These are phyloP conservation scores for Exophiala phaeomuriformis DNA, from an alignment of 2,329 filamentous ascomycete species.

Conservation along the genomic window DNA sequence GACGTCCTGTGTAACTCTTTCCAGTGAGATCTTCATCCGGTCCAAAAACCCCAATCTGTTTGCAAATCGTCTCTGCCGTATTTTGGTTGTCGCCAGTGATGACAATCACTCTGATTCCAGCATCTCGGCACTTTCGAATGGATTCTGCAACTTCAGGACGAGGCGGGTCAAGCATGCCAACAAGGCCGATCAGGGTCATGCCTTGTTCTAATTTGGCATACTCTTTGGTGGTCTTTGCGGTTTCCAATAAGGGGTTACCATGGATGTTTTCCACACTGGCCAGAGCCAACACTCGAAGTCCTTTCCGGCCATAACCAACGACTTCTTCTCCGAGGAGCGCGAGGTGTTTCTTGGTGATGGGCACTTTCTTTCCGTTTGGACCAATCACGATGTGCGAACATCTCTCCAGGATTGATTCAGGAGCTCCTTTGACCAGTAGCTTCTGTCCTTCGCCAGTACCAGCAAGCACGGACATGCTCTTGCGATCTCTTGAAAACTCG, in stretches of 20 bases:
- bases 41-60: slow-evolving; percentile 90
- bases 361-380: slow-evolving; percentile 66
- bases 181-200: slow-evolving; percentile 87
- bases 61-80: slow-evolving; percentile 95
- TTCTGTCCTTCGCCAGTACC: slow-evolving; percentile 62
- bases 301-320: slow-evolving; percentile 81
- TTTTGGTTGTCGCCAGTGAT: slow-evolving; percentile 98
- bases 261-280: slow-evolving; percentile 73
- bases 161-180: slow-evolving; percentile 94
- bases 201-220: slow-evolving; percentile 85
- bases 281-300: slow-evolving; percentile 88
- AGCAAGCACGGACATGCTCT: slow-evolving; percentile 97
- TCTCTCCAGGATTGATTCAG: slow-evolving; percentile 86
- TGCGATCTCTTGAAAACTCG: slow-evolving; percentile 94
- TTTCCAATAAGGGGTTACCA: slow-evolving; percentile 60
- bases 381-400: slow-evolving; percentile 79
- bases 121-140: slow-evolving; percentile 80
- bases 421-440: slow-evolving; percentile 91
- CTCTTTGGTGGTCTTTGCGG: slow-evolving; percentile 73
- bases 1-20: slow-evolving; percentile 90
- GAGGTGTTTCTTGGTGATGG: slow-evolving; percentile 61
- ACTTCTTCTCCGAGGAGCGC: slow-evolving; percentile 71
- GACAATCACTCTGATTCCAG: slow-evolving; percentile 92
- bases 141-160: slow-evolving; percentile 82
- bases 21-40: slow-evolving; percentile 71